Evolutionary conservation across 164 flowering plant species (phyloP).

Genomic region (Tetracentron sinense): DNA sequence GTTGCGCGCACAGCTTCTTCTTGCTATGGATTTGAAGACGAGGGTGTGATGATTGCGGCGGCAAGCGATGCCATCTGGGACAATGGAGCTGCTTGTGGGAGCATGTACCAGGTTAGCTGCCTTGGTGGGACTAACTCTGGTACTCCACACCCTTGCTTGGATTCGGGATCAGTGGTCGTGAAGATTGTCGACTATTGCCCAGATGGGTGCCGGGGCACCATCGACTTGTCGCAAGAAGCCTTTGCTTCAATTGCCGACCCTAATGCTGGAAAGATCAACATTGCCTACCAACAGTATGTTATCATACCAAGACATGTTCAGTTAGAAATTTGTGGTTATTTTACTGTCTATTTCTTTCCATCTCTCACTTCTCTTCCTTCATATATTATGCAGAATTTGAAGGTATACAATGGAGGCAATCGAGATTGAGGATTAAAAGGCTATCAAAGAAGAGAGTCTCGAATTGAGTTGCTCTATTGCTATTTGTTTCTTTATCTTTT

Average conservation of each 20-base stretch:
- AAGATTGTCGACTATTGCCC: constrained; percentile 27
- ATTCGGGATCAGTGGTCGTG: constrained; percentile 17
- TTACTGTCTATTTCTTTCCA: no score
- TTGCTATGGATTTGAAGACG: constrained; percentile 26
- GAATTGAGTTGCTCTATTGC: no score
- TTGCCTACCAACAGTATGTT: no score
- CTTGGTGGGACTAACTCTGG: constrained; percentile 21
- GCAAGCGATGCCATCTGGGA: constrained; percentile 23
- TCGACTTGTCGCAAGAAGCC: constrained; percentile 25
- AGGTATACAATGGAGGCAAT: no score
- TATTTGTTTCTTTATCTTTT: no score
- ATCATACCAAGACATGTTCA: no score
- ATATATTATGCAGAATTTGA: no score
- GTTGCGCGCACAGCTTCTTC: no score
- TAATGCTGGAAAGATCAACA: constrained; percentile 21
- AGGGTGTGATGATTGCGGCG: constrained; percentile 37
- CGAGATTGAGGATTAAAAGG: no score
- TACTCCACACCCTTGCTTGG: constrained; percentile 24
- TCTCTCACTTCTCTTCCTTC: no score
- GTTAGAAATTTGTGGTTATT: no score
- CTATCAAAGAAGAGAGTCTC: no score
- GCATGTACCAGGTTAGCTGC: constrained; percentile 27
- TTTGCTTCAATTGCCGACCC: constrained; percentile 21
- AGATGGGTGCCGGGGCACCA: constrained; percentile 20
- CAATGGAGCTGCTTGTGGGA: constrained; percentile 32